These are phyloP conservation scores for Eucalyptus caleyi DNA, from an alignment of 345 rosid species.

Conservation along the genomic window DNA sequence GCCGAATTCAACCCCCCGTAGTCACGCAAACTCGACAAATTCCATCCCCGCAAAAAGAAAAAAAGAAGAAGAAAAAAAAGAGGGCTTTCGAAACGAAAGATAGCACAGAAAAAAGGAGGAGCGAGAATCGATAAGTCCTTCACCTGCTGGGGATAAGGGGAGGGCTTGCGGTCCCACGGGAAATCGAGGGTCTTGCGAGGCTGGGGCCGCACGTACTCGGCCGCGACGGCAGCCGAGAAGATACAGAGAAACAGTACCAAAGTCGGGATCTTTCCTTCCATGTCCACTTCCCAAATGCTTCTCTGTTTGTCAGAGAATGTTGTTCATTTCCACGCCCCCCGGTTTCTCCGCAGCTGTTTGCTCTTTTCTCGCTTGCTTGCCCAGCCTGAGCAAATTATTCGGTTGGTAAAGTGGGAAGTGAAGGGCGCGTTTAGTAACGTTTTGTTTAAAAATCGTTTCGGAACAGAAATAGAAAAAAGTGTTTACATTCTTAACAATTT, in stretches of 20 bases:
- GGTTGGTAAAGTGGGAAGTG: background rate
- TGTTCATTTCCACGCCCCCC: background rate
- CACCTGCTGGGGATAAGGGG: constrained; percentile 78
- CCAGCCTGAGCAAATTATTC: background rate
- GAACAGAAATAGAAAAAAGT: no score
- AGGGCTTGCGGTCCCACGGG: constrained; percentile 35
- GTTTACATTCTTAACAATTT: no score
- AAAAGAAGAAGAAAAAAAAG: no score
- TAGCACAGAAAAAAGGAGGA: background rate
- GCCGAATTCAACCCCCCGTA: background rate
- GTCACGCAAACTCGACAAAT: background rate
- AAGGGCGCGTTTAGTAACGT: no score
- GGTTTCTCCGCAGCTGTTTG: background rate
- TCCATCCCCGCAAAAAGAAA: background rate
- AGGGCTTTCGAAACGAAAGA: background rate
- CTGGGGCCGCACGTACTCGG: constrained; percentile 54
- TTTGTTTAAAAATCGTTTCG: no score
- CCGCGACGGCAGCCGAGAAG: constrained; percentile 20
- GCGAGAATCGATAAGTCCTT: background rate
- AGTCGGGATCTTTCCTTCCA: background rate
- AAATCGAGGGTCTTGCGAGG: constrained; percentile 70
- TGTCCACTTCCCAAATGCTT: constrained; percentile 6
- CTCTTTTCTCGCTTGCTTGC: background rate
- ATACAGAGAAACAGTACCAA: constrained; percentile 4
- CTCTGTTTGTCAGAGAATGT: background rate